phyloP scores from a whole-genome alignment of 768 basidiomycete species.

The Gloeopeniophorella convolvens region DNA sequence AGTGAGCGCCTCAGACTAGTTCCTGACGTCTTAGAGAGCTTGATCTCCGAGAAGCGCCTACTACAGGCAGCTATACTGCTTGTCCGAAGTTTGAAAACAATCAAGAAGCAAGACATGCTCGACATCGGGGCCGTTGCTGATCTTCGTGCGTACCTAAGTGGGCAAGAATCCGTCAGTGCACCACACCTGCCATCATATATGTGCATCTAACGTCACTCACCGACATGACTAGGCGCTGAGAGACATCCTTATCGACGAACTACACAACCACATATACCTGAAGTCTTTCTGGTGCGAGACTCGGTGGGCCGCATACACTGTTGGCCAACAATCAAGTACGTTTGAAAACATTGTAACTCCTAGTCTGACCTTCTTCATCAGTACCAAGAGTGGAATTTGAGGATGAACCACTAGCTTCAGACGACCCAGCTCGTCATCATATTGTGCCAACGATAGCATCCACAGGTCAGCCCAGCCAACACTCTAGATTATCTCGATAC shows the following conservation, averaged over 20 bases:
- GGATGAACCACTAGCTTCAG: slow-evolving; percentile 31
- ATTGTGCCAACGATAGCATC: slow-evolving; percentile 33
- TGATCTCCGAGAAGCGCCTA: slow-evolving; percentile 94
- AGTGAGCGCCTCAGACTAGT: slow-evolving; percentile 79
- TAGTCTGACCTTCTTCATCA: slow-evolving; percentile 26
- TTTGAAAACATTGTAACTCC: slow-evolving; percentile 13
- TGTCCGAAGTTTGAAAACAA: slow-evolving; percentile 80
- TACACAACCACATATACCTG: slow-evolving; percentile 95
- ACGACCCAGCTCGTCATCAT: slow-evolving; percentile 23
- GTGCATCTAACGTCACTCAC: slow-evolving; percentile 8
- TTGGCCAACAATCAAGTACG: slow-evolving; percentile 74
- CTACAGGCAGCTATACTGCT: slow-evolving; percentile 84
- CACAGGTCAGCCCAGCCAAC: slow-evolving; percentile 35
- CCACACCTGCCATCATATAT: no score
- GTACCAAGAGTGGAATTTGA: slow-evolving; percentile 67
- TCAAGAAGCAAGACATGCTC: slow-evolving; percentile 86
- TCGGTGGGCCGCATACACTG: slow-evolving; percentile 80
- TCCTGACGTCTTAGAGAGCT: slow-evolving; percentile 84
- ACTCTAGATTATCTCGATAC: slow-evolving; percentile 53
- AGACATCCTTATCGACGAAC: slow-evolving; percentile 91
- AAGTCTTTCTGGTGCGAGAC: slow-evolving; percentile 95
- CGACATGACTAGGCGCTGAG: slow-evolving; percentile 58
- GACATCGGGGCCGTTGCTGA: slow-evolving; percentile 95
- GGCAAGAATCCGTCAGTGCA: slow-evolving; percentile 76
- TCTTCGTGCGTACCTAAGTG: slow-evolving; percentile 71